Evolutionary conservation across 352 stramenopile genomes (phyloP).

Genomic region (Thraustochytrium striatum): DNA sequence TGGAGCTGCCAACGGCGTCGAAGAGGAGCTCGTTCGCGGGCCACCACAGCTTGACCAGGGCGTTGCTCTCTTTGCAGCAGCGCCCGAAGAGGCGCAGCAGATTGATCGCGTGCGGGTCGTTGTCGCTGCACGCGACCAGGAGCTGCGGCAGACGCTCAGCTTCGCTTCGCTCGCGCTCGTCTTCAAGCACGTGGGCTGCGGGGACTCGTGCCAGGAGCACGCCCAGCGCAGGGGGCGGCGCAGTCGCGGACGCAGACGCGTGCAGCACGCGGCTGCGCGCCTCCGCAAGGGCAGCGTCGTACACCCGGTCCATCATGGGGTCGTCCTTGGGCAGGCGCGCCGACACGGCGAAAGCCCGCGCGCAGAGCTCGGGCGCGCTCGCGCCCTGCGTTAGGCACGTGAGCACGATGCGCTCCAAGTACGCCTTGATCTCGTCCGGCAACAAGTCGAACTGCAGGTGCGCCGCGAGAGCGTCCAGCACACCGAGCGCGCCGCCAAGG

Average conservation of each 20-base stretch:
- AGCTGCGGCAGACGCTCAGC: too few species aligned
- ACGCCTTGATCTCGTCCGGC: background rate
- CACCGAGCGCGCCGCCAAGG: background rate
- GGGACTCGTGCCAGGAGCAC: background rate
- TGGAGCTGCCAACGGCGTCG: background rate
- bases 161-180: background rate
- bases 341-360: background rate
- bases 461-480: background rate
- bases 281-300: background rate
- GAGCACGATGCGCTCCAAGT: conserved; percentile 2
- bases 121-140: too few species aligned
- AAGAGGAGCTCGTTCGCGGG: background rate
- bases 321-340: background rate
- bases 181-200: background rate
- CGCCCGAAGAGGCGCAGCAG: background rate
- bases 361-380: background rate
- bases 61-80: background rate
- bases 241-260: background rate
- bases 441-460: background rate
- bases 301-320: background rate
- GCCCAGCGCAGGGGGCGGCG: background rate
- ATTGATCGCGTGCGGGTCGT: too few species aligned
- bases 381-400: background rate
- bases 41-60: conserved; percentile 6
- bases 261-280: background rate